Conservation (phyloP, 2,329 filamentous ascomycete species). For the Lasiodiplodia hormozganensis region DNA sequence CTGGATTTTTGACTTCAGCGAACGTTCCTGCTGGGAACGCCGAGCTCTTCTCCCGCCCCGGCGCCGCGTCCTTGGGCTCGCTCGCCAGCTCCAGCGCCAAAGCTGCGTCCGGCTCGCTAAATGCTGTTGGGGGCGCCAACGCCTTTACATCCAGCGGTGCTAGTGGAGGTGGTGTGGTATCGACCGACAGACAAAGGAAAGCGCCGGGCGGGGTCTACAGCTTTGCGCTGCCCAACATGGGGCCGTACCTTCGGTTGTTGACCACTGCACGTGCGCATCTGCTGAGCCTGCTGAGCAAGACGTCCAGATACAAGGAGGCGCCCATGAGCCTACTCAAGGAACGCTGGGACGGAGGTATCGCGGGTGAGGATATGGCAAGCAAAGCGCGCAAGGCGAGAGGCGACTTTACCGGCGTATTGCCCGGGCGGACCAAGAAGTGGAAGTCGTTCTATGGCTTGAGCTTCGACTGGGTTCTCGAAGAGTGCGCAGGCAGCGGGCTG, state of each 20-base stretch:
- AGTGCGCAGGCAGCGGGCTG: slow-evolving; percentile 72
- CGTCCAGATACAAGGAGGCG: slow-evolving; percentile 67
- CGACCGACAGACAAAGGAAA: slow-evolving; percentile 17
- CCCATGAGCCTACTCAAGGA: slow-evolving; percentile 69
- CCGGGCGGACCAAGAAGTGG: slow-evolving; percentile 72
- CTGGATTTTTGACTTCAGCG: slow-evolving; percentile 70
- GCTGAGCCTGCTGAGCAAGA: slow-evolving; percentile 62
- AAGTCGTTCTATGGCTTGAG: slow-evolving; percentile 71
- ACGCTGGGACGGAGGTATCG: slow-evolving; percentile 73
- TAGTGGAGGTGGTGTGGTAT: slow-evolving; percentile 36
- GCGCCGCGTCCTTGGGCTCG: slow-evolving; percentile 54
- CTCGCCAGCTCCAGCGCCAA: slow-evolving; percentile 67
- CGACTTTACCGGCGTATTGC: slow-evolving; percentile 64
- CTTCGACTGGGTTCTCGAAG: slow-evolving; percentile 75
- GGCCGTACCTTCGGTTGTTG: slow-evolving; percentile 71
- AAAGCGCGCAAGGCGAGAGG: slow-evolving; percentile 61
- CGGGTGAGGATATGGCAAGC: slow-evolving; percentile 53
- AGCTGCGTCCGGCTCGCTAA: slow-evolving; percentile 72
- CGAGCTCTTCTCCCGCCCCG: slow-evolving; percentile 52
- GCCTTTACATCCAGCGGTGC: slow-evolving; percentile 70
- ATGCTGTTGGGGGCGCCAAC: slow-evolving; percentile 72
- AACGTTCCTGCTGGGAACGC: slow-evolving; percentile 46
- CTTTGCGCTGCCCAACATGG: slow-evolving; percentile 71
- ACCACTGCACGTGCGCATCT: slow-evolving; percentile 68
- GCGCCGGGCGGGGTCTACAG: slow-evolving; percentile 34